phyloP scores from a whole-genome alignment of 441 rosid species.

The Gossypium schwendimanii region DNA sequence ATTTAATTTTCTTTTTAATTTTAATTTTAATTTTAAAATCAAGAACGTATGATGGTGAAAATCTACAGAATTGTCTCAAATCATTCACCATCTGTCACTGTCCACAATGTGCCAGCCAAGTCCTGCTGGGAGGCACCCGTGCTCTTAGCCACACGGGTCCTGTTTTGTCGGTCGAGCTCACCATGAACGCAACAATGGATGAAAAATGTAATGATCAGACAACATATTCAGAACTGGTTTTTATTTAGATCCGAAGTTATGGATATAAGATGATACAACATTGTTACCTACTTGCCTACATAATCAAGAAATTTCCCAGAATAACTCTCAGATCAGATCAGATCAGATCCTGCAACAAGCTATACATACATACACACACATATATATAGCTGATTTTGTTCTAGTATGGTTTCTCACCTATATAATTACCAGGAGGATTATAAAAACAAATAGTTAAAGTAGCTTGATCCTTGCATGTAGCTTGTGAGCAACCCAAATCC shows the following conservation, averaged over 20 bases:
- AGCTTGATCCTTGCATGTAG: conserved; percentile 43
- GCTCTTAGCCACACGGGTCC: no score
- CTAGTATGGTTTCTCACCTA: conserved; percentile 69
- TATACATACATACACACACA: neutral
- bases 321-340: neutral
- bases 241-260: conserved; percentile 7
- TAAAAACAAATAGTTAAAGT: conserved; percentile 70
- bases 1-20: no score
- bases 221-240: neutral
- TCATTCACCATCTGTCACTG: no score
- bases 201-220: no score
- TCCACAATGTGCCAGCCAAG: no score
- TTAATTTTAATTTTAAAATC: no score
- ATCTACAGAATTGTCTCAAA: no score
- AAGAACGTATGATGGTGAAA: no score
- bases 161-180: no score
- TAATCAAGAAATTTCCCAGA: neutral
- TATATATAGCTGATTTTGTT: neutral
- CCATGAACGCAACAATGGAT: no score
- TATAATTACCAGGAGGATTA: conserved; percentile 68
- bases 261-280: neutral
- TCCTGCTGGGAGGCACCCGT: no score
- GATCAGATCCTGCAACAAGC: no score
- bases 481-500: conserved; percentile 71
- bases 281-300: neutral